Percentiles rank a stretch among this genome's conserved stretches.
Conservation (phyloP, 2,329 filamentous ascomycete genomes). For the Trichoderma endophyticum region DNA sequence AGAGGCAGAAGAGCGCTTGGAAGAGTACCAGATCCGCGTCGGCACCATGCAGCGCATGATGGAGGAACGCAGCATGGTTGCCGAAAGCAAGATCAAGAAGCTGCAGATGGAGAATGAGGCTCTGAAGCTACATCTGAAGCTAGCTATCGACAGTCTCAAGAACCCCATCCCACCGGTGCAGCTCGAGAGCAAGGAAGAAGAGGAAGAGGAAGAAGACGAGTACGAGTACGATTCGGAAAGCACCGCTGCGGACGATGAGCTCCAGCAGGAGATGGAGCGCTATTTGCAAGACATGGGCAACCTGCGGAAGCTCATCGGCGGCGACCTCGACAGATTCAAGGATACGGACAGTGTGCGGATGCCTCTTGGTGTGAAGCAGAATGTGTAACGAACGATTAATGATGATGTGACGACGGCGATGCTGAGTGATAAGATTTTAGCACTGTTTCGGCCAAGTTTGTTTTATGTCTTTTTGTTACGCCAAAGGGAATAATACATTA, state of each 20-base stretch:
- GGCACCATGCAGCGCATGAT: slow-evolving; percentile 88
- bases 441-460: not conserved
- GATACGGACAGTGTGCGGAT: slow-evolving; percentile 59
- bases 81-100: slow-evolving; percentile 89
- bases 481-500: not conserved
- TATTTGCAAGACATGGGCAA: slow-evolving; percentile 83
- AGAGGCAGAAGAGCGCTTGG: slow-evolving; percentile 76
- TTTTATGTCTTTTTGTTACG: not conserved
- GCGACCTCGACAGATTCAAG: slow-evolving; percentile 67
- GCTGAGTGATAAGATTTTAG: not conserved
- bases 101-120: slow-evolving; percentile 89
- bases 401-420: not conserved
- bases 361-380: slow-evolving; percentile 46
- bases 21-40: slow-evolving; percentile 93
- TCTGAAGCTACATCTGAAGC: slow-evolving; percentile 77
- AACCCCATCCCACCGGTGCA: slow-evolving; percentile 74
- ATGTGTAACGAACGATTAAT: slow-evolving; percentile 29
- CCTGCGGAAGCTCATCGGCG: slow-evolving; percentile 57
- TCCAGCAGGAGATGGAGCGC: slow-evolving; percentile 82
- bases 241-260: slow-evolving; percentile 53
- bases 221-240: slow-evolving; percentile 53
- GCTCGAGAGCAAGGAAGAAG: slow-evolving; percentile 27
- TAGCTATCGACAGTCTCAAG: slow-evolving; percentile 81
- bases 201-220: slow-evolving; percentile 49
- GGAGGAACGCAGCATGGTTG: slow-evolving; percentile 88